Base-by-base conservation (phyloP, 306 rosid genomes). In the Vicia sativa region DNA sequence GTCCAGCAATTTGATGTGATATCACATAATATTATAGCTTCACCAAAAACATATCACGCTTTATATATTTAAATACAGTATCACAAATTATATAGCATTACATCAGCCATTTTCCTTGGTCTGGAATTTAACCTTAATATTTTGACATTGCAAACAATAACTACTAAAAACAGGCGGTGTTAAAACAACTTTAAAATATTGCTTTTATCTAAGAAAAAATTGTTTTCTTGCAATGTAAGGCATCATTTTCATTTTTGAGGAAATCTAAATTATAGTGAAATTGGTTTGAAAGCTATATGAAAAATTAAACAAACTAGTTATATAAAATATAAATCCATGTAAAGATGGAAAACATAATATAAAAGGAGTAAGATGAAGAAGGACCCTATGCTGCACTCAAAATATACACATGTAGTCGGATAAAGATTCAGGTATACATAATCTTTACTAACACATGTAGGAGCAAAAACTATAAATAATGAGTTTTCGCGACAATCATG, bases 1-100 rank as follows among this genome's bases (percentile, higher is more conserved):
- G 77, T 53, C 77, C 77, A 42, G 13, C 59, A 61, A 45, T 14
- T 46, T 56, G 52, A 78, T 55, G 39, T 48, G 26, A 48, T 31
- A 34, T 18, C 62, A 2, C 37, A 18, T 19, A 42, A 18, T 19
- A 42, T 13, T n/a, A 16, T 45, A 14, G 52, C 6, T 45, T 45
- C 52, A 45, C 19, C 52, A 43, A 4, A 4, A 42, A 12, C 38
- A 34, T 6, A 7, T 34, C 38, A 34, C 38, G 6, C 38, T 6
- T 34, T 31, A 31, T 2, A 31, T 31, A 31, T 31, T 31, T 34
- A 34, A 34, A 34, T 5, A 34, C 38, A 34, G 6, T 34, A 34
- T 34, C 38, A 34, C 38, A 34, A 34, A 46, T 43, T 41, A 11
- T 62, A 11, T 62, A 28, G 5, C 41, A 49, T 66, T 52, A 45